Evolutionary conservation across 306 rosid genomes (phyloP).

Genomic region (Medicago ruthenica): DNA sequence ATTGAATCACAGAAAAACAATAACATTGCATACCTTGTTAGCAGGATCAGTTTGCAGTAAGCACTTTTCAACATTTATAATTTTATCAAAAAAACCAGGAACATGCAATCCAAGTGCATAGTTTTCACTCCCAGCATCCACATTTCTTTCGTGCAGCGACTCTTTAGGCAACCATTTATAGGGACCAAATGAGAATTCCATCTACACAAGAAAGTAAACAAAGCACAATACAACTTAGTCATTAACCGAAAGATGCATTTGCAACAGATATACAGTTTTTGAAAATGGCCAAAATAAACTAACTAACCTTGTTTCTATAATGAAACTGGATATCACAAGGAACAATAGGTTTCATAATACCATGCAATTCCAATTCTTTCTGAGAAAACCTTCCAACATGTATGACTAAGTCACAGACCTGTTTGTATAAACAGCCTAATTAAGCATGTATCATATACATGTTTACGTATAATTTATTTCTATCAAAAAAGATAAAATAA

Average conservation of each 20-base stretch:
- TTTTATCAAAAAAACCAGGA: slow-evolving; percentile 84
- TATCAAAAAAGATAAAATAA: neutral
- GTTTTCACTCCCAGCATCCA: slow-evolving; percentile 50
- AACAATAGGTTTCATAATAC: slow-evolving; percentile 74
- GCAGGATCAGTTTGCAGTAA: slow-evolving; percentile 82
- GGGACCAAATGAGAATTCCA: slow-evolving; percentile 97
- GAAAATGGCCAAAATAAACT: slow-evolving; percentile 45
- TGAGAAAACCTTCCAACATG: slow-evolving; percentile 75
- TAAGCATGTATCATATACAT: neutral
- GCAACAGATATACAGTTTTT: neutral
- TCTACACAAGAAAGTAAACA: slow-evolving; percentile 57
- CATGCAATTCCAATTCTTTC: slow-evolving; percentile 55
- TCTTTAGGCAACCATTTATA: slow-evolving; percentile 77
- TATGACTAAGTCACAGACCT: slow-evolving; percentile 74
- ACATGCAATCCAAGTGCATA: slow-evolving; percentile 85
- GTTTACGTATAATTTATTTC: neutral
- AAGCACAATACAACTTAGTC: neutral
- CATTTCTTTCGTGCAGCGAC: slow-evolving; percentile 49
- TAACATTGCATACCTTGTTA: slow-evolving; percentile 59
- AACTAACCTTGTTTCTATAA: slow-evolving; percentile 83
- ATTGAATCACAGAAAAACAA: neutral
- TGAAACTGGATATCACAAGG: slow-evolving; percentile 89
- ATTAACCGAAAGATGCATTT: neutral
- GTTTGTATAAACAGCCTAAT: slow-evolving; percentile 33
- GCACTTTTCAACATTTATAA: slow-evolving; percentile 77